Base-by-base conservation (phyloP, 2,329 filamentous ascomycete genomes). In the Anthostomella pinea region DNA sequence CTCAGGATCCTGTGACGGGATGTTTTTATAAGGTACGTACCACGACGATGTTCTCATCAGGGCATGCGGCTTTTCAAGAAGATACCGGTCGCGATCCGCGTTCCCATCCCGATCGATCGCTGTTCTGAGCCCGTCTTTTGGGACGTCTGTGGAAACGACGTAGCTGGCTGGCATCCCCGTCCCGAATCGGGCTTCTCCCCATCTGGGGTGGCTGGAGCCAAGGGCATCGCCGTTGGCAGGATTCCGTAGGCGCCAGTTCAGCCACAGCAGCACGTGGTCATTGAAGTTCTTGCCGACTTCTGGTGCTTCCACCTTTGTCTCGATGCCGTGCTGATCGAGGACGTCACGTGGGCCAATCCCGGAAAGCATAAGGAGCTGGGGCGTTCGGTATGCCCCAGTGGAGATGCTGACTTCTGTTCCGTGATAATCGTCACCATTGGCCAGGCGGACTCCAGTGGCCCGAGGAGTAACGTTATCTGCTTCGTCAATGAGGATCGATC, bases 21-120 rank as follows among this genome's bases (percentile, higher is more conserved):
- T n/a, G n/a, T n/a, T n/a, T n/a, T n/a, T n/a, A n/a, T n/a, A n/a
- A n/a, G n/a, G n/a, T n/a, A n/a, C n/a, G n/a, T n/a, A n/a, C n/a
- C n/a, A 56, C 34, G 16, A 56, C 35, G 2, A 56, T 30, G 16
- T 38, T 52, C 34, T 56, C 55, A 53, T 48, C 30, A 56, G 30
- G 5, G 46, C 45, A 23, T 43, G 46, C 13, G 43, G 27, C 25
- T 41, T 36, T 21, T 45, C 46, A 3, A 54, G 42, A 11, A 53
- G 35, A 18, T 42, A 39, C 22, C 55, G 51, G 19, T 44, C 26
- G n/a, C 37, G 37, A 10, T 35, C 20, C 13, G 33, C 26, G 13
- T 51, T 48, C 23, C 54, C 52, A 23, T 57, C 52, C 34, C 48
- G 43, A n/a, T 44, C 38, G 16, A 52, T 49, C 3, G 51, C 52